Percentiles rank a stretch among this genome's conserved stretches.
Evolutionary conservation across 805 yeast genomes (phyloP).

Genomic region (Starmerella geochares): DNA sequence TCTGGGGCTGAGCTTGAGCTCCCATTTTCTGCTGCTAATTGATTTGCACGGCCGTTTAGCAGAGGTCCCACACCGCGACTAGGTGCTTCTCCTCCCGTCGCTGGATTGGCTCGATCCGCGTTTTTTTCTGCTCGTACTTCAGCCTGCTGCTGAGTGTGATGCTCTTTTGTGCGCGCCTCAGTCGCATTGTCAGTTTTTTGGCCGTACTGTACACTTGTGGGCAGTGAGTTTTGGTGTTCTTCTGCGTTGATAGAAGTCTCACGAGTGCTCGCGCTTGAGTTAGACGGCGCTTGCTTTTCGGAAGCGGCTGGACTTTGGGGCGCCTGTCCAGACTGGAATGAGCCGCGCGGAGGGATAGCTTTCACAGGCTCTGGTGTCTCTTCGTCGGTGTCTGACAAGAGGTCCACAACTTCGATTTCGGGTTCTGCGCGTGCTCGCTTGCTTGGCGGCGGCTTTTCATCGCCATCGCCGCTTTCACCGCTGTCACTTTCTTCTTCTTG

Average conservation of each 20-base stretch:
- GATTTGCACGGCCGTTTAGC: no score
- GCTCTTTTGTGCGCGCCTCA: no score
- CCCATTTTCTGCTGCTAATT: no score
- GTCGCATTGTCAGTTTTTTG: no score
- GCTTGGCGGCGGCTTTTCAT: constrained; percentile 2
- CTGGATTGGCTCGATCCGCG: no score
- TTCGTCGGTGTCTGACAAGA: constrained; percentile 18
- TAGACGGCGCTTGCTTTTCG: neutral
- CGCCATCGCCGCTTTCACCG: constrained; percentile 6
- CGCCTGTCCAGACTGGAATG: neutral
- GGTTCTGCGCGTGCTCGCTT: neutral
- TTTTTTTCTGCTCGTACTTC: no score
- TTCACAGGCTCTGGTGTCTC: constrained; percentile 9
- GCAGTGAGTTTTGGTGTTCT: no score
- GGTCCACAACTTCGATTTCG: constrained; percentile 14
- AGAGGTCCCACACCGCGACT: no score
- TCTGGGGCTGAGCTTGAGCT: no score
- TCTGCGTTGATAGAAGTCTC: neutral
- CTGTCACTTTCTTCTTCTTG: constrained; percentile 15
- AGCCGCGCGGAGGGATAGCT: neutral
- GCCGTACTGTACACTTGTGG: no score
- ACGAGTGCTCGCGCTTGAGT: neutral
- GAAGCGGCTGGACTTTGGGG: neutral
- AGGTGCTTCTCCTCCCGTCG: no score
- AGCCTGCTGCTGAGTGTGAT: no score